phyloP scores from a whole-genome alignment of 2,329 filamentous ascomycete species.

The Neoscytalidium dimidiatum region DNA sequence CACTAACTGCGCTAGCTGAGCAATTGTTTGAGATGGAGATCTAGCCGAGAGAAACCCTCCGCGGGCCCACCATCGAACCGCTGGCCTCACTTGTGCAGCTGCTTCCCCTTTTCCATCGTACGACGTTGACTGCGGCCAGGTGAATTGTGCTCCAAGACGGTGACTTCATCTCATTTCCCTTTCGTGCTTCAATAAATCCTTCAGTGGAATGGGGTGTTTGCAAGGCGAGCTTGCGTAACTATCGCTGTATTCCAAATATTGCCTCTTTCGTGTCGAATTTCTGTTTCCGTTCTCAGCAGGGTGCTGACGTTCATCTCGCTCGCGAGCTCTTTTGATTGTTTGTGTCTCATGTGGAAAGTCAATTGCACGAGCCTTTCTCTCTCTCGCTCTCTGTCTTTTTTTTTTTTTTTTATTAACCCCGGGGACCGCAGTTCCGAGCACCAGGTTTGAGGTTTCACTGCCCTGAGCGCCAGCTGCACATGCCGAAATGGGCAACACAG shows the following conservation, averaged over 20 bases:
- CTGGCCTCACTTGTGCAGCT: neutral
- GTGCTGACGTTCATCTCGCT: neutral
- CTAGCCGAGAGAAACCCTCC: neutral
- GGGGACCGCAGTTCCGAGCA: neutral
- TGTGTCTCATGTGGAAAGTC: slow-evolving; percentile 3
- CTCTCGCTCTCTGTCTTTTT: neutral
- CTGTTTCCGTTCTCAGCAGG: neutral
- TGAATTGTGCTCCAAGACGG: neutral
- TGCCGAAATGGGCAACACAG: neutral
- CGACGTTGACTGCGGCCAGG: neutral
- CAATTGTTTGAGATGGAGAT: neutral
- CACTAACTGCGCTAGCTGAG: neutral
- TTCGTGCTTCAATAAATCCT: slow-evolving; percentile 14
- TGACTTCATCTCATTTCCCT: slow-evolving; percentile 15
- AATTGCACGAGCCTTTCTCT: neutral
- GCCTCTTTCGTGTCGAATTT: neutral
- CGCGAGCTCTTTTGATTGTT: neutral
- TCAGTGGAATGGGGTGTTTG: neutral
- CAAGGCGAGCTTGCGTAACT: slow-evolving; percentile 8
- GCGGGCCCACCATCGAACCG: neutral
- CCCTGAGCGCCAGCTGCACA: slow-evolving; percentile 11
- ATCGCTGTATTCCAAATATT: slow-evolving; percentile 3
- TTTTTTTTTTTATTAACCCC: too few species aligned
- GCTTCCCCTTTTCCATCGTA: slow-evolving; percentile 6
- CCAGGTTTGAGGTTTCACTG: neutral